phyloP scores from a whole-genome alignment of 2,329 filamentous ascomycete species.

The Parascedosporium putredinis region DNA sequence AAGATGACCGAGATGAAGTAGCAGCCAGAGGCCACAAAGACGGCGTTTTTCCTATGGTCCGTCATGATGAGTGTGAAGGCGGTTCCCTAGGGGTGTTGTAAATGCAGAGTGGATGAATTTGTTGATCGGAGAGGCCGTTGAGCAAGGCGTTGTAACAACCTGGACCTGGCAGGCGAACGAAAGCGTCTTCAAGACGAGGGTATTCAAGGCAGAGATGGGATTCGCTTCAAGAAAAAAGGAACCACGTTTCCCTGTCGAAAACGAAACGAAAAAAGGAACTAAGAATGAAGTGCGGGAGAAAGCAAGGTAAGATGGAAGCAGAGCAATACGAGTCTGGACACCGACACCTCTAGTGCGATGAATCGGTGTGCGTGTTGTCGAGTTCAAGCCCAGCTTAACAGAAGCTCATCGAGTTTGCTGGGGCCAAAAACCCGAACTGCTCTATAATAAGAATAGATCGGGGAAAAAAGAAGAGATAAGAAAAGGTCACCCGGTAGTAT shows the following conservation, averaged over 20 bases:
- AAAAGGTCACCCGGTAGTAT: not conserved
- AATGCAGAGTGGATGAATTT: not conserved
- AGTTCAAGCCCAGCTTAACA: not conserved
- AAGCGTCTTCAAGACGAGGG: not conserved
- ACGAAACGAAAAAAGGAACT: not conserved
- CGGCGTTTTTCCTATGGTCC: conserved; percentile 42
- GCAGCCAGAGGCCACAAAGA: conserved; percentile 54
- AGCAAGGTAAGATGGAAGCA: no score
- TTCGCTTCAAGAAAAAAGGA: not conserved
- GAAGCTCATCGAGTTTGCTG: not conserved
- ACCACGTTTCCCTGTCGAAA: no score
- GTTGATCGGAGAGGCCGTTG: not conserved
- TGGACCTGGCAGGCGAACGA: not conserved
- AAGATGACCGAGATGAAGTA: conserved; percentile 71
- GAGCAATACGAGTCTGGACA: no score
- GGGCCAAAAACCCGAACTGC: no score
- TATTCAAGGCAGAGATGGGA: not conserved
- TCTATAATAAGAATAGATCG: no score
- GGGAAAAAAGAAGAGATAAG: not conserved
- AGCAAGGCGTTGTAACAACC: not conserved
- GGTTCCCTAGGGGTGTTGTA: not conserved
- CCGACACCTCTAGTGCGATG: no score
- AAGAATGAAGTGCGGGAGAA: not conserved
- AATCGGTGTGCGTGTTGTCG: not conserved
- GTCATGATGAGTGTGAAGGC: not conserved